These are phyloP conservation scores for Ganoderma leucocontextum DNA, from an alignment of 1,284 basidiomycete genomes.

Conservation along the genomic window DNA sequence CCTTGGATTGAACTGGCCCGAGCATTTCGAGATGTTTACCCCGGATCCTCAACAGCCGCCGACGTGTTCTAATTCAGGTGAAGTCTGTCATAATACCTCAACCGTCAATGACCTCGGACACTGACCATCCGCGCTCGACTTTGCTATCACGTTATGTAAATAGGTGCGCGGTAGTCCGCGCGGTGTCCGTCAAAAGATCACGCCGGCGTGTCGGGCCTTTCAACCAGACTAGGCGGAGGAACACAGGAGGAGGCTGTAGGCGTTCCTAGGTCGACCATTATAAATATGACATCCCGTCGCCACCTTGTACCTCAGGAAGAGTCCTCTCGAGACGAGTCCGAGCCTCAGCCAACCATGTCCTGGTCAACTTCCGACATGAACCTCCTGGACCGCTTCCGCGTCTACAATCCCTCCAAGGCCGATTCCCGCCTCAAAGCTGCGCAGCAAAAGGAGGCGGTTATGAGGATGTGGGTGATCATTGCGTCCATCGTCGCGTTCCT, in stretches of 20 bases:
- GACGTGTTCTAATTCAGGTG: constrained; percentile 20
- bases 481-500: constrained; percentile 50
- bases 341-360: constrained; percentile 28
- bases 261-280: constrained; percentile 20
- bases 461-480: constrained; percentile 48
- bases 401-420: constrained; percentile 35
- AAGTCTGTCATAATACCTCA: constrained; percentile 15
- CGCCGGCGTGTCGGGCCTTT: constrained; percentile 24
- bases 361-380: constrained; percentile 22
- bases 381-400: constrained; percentile 24
- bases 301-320: constrained; percentile 5
- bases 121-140: neutral
- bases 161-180: constrained; percentile 20
- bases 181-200: constrained; percentile 27
- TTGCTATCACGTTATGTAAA: constrained; percentile 20
- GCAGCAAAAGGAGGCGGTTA: constrained; percentile 41
- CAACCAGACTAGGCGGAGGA: constrained; percentile 13
- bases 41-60: constrained; percentile 31
- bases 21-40: constrained; percentile 42
- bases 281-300: constrained; percentile 30
- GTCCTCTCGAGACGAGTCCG: constrained; percentile 21
- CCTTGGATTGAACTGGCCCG: constrained; percentile 38
- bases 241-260: constrained; percentile 11
- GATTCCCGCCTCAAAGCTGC: constrained; percentile 39
- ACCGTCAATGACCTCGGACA: constrained; percentile 22